Conservation (phyloP, 192 early-diverging fungal species). For the Geranomyces michiganensis region DNA sequence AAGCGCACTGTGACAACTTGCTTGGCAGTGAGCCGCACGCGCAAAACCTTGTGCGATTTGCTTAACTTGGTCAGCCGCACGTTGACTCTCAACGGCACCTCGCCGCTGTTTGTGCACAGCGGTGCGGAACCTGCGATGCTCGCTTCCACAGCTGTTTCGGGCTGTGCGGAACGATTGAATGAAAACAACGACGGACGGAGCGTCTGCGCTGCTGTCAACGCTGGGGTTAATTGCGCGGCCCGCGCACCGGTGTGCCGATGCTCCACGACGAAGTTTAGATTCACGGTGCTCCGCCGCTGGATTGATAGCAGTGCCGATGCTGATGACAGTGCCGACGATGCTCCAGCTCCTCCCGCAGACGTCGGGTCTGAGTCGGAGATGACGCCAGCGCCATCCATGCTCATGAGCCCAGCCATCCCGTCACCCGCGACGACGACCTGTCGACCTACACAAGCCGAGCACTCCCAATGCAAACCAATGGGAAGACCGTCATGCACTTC, state of each 20-base stretch:
- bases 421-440: constrained; percentile 1
- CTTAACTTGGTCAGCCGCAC: constrained; percentile 11
- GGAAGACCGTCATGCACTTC: constrained; percentile 19
- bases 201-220: constrained; percentile 17
- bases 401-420: not conserved
- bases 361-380: not conserved
- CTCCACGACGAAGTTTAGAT: constrained; percentile 26
- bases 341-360: too few species aligned
- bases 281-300: constrained; percentile 1
- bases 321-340: too few species aligned
- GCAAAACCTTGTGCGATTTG: constrained; percentile 2
- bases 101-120: not conserved
- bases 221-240: not conserved
- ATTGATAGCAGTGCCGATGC: not conserved
- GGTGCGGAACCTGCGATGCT: constrained; percentile 3
- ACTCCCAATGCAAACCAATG: constrained; percentile 31
- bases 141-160: constrained; percentile 4
- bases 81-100: constrained; percentile 1
- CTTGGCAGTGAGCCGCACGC: constrained; percentile 18
- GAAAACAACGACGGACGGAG: constrained; percentile 25
- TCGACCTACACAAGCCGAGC: constrained; percentile 13
- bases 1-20: constrained; percentile 20
- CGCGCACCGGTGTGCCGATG: constrained; percentile 1
- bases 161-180: constrained; percentile 8
- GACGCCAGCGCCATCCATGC: constrained; percentile 8